Evolutionary conservation across 768 basidiomycete genomes (phyloP), one percentile per base, ranked within the genome.

Genomic region (Termitomyces titanicus): DNA sequence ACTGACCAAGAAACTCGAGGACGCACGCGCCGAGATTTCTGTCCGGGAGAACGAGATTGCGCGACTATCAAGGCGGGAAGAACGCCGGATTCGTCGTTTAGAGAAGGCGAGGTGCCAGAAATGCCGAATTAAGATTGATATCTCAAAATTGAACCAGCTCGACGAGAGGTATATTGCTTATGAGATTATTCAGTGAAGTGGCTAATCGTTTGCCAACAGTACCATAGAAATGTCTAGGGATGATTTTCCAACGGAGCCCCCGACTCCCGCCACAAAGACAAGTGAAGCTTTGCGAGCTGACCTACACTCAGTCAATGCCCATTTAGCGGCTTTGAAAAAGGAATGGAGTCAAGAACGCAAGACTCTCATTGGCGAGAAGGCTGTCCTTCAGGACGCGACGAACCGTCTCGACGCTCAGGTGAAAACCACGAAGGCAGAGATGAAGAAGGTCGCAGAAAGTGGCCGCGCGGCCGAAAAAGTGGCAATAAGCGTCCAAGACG

Each of bases 341-440:
- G 75, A 82, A 64, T 92, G 90, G 90, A 79, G 80, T 25, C 74
- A 78, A n/a, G 89, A 90, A 63, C 83, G 79, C 64, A 73, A 71
- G 33, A 75, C 79, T 51, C 73, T 92, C 13, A 64, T 86, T 25
- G 86, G 80, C 46, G 88, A 93, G 69, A 90, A 86, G 47, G 84
- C 81, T 2, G 79, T 82, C 40, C 79, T 94, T 31, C 85, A 89
- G 63, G 83, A 90, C 57, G 78, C 85, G 7, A 79, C 89, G 0
- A 83, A 80, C 57, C 82, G 84, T 7, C 75, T 93, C 62, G 82
- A 86, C 62, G 69, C 67, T 20, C 78, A 92, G 65, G 74, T 88
- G 25, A 81, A 76, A 39, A 75, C 68, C 44, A 80, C 77, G 6
- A 83, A 84, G 66, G 80, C 81, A 49, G 84, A 88, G 56, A 75